phyloP scores from a whole-genome alignment of 192 early-diverging fungal species.

The Umbelopsis ramanniana region DNA sequence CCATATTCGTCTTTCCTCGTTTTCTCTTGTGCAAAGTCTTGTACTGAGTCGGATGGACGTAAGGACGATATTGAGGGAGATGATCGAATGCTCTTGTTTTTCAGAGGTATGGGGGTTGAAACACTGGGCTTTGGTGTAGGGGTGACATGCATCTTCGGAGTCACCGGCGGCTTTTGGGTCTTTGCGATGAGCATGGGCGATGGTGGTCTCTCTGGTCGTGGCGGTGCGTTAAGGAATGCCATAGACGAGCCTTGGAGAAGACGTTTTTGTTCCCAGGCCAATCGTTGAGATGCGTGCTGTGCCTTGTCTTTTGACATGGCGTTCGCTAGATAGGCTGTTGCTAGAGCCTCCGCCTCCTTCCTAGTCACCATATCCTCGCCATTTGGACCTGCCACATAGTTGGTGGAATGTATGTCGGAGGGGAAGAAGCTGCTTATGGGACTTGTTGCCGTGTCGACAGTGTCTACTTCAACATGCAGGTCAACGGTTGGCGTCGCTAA shows the following conservation, averaged over 20 bases:
- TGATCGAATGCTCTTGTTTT: constrained; percentile 10
- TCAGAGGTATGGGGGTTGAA: constrained; percentile 28
- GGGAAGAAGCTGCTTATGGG: constrained; percentile 5
- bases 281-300: not conserved
- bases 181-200: constrained; percentile 9
- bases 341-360: constrained; percentile 36
- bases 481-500: too few relatives aligned
- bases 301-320: constrained; percentile 34
- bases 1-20: not conserved
- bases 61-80: constrained; percentile 30
- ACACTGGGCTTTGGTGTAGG: constrained; percentile 28
- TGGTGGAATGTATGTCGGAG: not conserved
- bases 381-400: not conserved
- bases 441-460: not conserved
- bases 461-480: not conserved
- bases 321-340: constrained; percentile 33
- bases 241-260: not conserved
- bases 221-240: constrained; percentile 2
- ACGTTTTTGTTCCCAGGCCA: constrained; percentile 6
- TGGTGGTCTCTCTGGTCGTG: constrained; percentile 11
- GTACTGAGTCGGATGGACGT: not conserved
- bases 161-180: not conserved
- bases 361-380: constrained; percentile 26
- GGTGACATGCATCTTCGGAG: not conserved
- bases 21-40: not conserved